Evolutionary conservation across 2,329 filamentous ascomycete genomes (phyloP), one percentile per base, ranked within the genome.

Genomic region (Epichloe sp.): DNA sequence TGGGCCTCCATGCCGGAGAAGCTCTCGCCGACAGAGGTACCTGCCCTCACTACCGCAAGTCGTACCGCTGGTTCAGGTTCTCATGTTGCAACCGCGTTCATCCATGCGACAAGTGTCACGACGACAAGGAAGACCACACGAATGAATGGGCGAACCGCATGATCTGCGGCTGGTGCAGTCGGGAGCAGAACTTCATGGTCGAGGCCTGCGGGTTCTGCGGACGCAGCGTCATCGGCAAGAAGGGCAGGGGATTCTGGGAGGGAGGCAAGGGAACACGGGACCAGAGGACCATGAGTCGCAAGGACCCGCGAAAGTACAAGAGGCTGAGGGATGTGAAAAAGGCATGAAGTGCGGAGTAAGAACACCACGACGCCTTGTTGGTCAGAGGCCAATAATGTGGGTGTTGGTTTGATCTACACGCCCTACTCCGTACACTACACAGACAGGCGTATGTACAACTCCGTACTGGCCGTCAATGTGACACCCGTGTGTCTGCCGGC

Each of bases 91-190:
- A 65, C 48, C 72, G 73, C 52, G 77, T 82, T 38, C 71, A 79
- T 58, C 62, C 78, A n/a, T 83, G 80, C 64, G 80, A 83, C 60
- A 78, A 77, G 68, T 94, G 88, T 67, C 88, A 94, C 61, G 86
- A 93, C 63, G 75, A 70, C 15, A 75, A 69, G 10, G 79, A 82
- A 58, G 82, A 85, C 48, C 88, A 94, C 68, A 70, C 77, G 7
- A 83, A 86, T 56, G 88, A 93, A 68, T 88, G 87, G 75, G 88
- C 88, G 7, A 88, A 84, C 60, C 74, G 86, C 47, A 93, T 93
- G 86, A 80, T 91, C 37, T 91, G 86, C 63, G 85, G 85, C 6
- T 85, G 77, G 71, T 88, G 87, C 66, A 88, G 83, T 56, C 74
- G 88, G 48, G 88, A 94, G 71, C 86, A 91, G 68, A 82, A 82